phyloP scores from a whole-genome alignment of 2,329 filamentous ascomycete species.

The Sarocladiaceae sp. region DNA sequence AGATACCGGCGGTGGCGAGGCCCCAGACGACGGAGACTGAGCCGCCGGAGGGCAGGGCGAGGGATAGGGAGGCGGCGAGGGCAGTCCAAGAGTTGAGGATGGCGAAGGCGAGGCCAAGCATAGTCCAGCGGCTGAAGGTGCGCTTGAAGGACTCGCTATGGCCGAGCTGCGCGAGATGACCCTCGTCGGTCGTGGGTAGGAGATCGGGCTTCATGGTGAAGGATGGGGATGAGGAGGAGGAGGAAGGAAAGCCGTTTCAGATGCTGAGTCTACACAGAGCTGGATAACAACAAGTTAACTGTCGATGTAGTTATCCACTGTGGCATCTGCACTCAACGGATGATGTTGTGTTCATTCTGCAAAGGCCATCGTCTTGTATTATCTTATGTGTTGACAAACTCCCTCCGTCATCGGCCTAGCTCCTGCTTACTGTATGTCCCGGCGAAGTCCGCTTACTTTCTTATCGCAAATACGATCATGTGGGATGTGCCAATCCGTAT shows the following conservation, averaged over 20 bases:
- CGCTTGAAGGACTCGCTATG: slow-evolving; percentile 27
- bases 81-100: slow-evolving; percentile 49
- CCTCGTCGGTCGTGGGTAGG: neutral
- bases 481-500: too few relatives aligned
- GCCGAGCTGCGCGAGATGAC: neutral
- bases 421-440: neutral
- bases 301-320: neutral
- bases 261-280: neutral
- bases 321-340: too few relatives aligned
- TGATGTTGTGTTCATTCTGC: too few relatives aligned
- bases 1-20: slow-evolving; percentile 55
- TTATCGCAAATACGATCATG: neutral
- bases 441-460: neutral
- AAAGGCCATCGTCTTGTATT: too few relatives aligned
- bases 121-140: slow-evolving; percentile 44
- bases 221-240: too few relatives aligned
- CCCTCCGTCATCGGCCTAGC: neutral
- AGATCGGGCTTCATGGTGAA: neutral
- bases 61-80: slow-evolving; percentile 40
- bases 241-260: neutral
- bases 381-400: neutral
- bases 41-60: slow-evolving; percentile 64
- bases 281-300: neutral
- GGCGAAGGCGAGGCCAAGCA: slow-evolving; percentile 44
- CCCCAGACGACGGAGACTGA: slow-evolving; percentile 72